Conservation (phyloP, 164 flowering plant species). For the Aristolochia californica region DNA sequence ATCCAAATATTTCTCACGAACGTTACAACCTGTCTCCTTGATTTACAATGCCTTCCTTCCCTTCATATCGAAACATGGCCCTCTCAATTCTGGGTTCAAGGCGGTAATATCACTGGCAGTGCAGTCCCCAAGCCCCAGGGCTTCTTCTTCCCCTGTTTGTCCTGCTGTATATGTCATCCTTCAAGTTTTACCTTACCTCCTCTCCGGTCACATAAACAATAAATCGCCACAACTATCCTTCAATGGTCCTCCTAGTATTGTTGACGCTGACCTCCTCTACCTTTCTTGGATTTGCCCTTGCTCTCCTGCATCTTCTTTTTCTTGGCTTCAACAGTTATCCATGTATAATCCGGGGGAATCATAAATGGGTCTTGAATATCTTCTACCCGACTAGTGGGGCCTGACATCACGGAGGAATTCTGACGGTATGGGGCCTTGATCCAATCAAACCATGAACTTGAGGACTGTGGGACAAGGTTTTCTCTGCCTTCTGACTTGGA, state of each 20-base stretch:
- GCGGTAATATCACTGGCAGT: no score
- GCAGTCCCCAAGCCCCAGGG: no score
- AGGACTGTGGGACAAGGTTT: constrained; percentile 36
- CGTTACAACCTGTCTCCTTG: not conserved
- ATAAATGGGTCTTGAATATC: constrained; percentile 69
- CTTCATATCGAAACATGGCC: no score
- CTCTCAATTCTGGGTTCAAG: no score
- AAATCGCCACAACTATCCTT: not conserved
- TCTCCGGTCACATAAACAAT: no score
- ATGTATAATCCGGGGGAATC: constrained; percentile 67
- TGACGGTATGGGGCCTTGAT: constrained; percentile 63
- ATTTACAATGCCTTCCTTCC: not conserved
- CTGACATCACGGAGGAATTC: constrained; percentile 26
- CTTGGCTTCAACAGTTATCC: constrained; percentile 81
- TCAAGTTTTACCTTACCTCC: no score
- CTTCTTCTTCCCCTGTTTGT: no score
- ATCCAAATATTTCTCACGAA: not conserved
- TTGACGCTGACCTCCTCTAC: constrained; percentile 28
- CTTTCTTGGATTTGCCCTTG: constrained; percentile 55
- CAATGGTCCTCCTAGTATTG: not conserved
- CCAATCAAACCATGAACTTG: constrained; percentile 88
- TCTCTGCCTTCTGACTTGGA: constrained; percentile 38
- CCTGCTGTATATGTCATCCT: no score
- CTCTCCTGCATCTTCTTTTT: constrained; percentile 81
- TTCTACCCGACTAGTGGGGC: constrained; percentile 52